Evolutionary conservation across 495 filamentous ascomycete genomes (phyloP).

Genomic region (Patellaria atrata): DNA sequence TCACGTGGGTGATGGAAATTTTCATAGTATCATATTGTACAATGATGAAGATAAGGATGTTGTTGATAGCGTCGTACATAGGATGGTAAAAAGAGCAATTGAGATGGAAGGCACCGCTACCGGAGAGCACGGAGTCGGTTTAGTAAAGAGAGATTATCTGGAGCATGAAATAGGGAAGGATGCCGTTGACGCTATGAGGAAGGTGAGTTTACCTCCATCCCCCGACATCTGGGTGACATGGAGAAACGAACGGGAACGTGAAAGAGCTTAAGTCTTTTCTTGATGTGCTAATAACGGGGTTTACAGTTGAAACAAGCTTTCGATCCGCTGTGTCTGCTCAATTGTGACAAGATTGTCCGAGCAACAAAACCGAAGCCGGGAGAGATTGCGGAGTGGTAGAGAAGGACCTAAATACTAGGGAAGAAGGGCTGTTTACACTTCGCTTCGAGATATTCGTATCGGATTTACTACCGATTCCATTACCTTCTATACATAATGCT

Average conservation of each 20-base stretch:
- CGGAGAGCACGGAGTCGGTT: conserved; percentile 68
- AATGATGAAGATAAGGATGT: conserved; percentile 47
- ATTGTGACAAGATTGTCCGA: conserved; percentile 69
- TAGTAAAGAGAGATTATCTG: conserved; percentile 72
- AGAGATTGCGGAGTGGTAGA: conserved; percentile 29
- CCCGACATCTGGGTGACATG: no score
- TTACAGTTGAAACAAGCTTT: conserved; percentile 53
- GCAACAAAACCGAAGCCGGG: conserved; percentile 23
- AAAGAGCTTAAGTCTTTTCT: conserved; percentile 21
- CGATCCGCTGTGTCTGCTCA: conserved; percentile 63
- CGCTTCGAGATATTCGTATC: no score
- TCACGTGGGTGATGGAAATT: conserved; percentile 76
- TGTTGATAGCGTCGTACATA: conserved; percentile 57
- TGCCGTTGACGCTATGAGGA: conserved; percentile 70
- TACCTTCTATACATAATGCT: no score
- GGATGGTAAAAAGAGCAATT: conserved; percentile 72
- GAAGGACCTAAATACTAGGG: no score
- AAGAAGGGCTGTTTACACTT: no score
- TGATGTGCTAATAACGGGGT: conserved; percentile 6
- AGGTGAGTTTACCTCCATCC: no score
- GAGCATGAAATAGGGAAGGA: conserved; percentile 54
- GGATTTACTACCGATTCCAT: no score
- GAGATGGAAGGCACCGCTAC: conserved; percentile 76
- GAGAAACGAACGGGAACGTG: conserved; percentile 5
- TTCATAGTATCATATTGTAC: conserved; percentile 68